Percentiles rank a stretch among this genome's conserved stretches.
Conservation (phyloP, 1,284 basidiomycete species). For the Ustilago shanxiensis region DNA sequence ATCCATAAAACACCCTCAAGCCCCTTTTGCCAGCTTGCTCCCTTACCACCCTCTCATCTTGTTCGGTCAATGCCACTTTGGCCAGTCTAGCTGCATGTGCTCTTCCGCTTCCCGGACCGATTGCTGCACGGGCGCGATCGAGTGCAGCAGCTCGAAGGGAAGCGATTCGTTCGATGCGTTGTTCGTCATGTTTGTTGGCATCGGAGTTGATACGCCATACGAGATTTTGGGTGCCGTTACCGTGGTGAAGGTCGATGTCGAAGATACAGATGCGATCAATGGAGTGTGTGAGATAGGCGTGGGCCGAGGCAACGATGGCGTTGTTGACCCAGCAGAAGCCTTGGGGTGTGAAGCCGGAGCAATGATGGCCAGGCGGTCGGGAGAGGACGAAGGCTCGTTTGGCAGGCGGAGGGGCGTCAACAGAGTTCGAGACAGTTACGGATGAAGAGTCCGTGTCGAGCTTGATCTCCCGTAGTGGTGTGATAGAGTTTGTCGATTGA, state of each 20-base stretch:
- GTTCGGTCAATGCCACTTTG: slow-evolving; percentile 25
- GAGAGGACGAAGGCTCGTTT: slow-evolving; percentile 66
- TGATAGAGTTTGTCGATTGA: not conserved
- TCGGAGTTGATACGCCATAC: slow-evolving; percentile 93
- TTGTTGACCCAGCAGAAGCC: slow-evolving; percentile 95
- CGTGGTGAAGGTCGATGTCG: slow-evolving; percentile 93
- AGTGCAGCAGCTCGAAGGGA: slow-evolving; percentile 35
- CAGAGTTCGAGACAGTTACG: no score
- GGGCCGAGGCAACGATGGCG: slow-evolving; percentile 87
- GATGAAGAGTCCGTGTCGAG: slow-evolving; percentile 3
- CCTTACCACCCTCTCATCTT: slow-evolving; percentile 30
- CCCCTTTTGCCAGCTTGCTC: slow-evolving; percentile 43
- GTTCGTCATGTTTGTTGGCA: slow-evolving; percentile 71
- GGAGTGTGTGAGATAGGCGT: slow-evolving; percentile 86
- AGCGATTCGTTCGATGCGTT: slow-evolving; percentile 51
- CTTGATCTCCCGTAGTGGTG: slow-evolving; percentile 21
- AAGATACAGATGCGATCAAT: slow-evolving; percentile 86
- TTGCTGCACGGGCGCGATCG: slow-evolving; percentile 25
- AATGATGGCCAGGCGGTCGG: slow-evolving; percentile 70
- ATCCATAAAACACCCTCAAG: slow-evolving; percentile 85
- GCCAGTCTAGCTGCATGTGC: slow-evolving; percentile 22
- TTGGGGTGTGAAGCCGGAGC: slow-evolving; percentile 74
- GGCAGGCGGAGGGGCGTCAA: slow-evolving; percentile 33
- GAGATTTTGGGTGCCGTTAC: slow-evolving; percentile 88
- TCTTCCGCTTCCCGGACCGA: slow-evolving; percentile 20